Evolutionary conservation across 345 rosid species (phyloP), one percentile per base, ranked within the genome.

Genomic region (Murraya koenigii): DNA sequence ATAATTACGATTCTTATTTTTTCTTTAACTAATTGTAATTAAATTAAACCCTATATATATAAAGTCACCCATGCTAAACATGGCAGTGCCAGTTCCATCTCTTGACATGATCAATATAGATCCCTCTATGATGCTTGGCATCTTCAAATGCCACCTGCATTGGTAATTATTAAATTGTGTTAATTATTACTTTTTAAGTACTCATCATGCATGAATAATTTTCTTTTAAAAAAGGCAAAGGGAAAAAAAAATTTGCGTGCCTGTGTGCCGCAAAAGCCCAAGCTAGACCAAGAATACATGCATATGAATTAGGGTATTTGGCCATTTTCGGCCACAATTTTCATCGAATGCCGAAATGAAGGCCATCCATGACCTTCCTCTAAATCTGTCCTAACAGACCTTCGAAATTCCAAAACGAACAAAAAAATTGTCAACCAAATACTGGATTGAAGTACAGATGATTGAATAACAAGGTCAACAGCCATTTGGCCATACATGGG

Each of bases 81-180:
- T 94, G 79, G 97, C 96, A 78, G 99, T 93, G 80, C 99, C 97
- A 15, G 90, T 88, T 38, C 97, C 98, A 74, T 95, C 97, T 82
- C 78, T 93, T n/a, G 99, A 92, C 93, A 95, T 85, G 47, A 93
- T 91, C 77, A 85, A 77, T 47, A 92, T 81, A 4, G 96, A 93
- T 44, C 88, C 97, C 38, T 92, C 96, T 75, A 95, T 47, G 17
- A 95, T 87, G 80, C 85, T 85, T 19, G 99, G 98, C 99, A 93
- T 90, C 83, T 77, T 84, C 28, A 92, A 55, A 85, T 90, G 89
- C 90, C 94, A 92, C 91, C 98, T 95, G 47, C 65, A 77, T 62
- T 13, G 17, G 17, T 58, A 32, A 19, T 17, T 30, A 28, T 32
- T 44, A 44, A 63, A 63, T 30, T 17, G 14, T 17, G 19, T 30